These are phyloP conservation scores for Tilletia indica DNA, from an alignment of 1,284 basidiomycete genomes.

Conservation along the genomic window DNA sequence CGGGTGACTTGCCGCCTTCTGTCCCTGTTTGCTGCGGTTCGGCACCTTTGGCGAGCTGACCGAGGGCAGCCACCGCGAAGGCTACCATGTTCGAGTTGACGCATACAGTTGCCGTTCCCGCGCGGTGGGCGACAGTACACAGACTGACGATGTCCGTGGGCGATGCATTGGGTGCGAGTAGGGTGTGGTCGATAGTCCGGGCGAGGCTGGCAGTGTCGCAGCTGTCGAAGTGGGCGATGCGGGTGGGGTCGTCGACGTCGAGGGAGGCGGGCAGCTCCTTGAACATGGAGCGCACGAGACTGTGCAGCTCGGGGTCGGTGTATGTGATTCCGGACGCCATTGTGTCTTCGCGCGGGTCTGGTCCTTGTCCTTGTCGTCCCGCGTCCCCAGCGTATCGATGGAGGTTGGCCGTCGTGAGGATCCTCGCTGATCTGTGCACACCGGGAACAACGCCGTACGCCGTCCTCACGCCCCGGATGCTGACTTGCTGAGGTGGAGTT, in stretches of 20 bases:
- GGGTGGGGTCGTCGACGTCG: background rate
- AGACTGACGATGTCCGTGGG: conserved; percentile 31
- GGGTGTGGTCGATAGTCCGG: conserved; percentile 46
- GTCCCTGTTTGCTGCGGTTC: background rate
- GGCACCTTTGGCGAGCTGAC: conserved; percentile 10
- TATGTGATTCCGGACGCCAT: background rate
- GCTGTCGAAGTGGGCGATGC: background rate
- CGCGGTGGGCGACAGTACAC: conserved; percentile 36
- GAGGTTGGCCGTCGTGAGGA: too few species aligned
- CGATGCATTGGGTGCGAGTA: conserved; percentile 42
- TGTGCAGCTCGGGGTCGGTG: conserved; percentile 8
- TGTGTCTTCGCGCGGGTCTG: background rate
- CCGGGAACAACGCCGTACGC: too few species aligned
- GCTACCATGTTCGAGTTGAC: conserved; percentile 44
- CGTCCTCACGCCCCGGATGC: too few species aligned
- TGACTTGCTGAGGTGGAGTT: too few species aligned
- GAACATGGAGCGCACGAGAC: conserved; percentile 15
- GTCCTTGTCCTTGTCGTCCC: background rate
- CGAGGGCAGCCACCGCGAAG: conserved; percentile 62
- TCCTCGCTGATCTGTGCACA: too few species aligned
- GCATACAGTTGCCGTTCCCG: conserved; percentile 41
- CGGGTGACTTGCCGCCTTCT: conserved; percentile 2
- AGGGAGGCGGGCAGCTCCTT: background rate
- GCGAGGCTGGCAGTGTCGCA: background rate
- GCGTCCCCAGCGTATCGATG: background rate